phyloP scores from a whole-genome alignment of 768 basidiomycete species.

The Phanerochaete sordida region DNA sequence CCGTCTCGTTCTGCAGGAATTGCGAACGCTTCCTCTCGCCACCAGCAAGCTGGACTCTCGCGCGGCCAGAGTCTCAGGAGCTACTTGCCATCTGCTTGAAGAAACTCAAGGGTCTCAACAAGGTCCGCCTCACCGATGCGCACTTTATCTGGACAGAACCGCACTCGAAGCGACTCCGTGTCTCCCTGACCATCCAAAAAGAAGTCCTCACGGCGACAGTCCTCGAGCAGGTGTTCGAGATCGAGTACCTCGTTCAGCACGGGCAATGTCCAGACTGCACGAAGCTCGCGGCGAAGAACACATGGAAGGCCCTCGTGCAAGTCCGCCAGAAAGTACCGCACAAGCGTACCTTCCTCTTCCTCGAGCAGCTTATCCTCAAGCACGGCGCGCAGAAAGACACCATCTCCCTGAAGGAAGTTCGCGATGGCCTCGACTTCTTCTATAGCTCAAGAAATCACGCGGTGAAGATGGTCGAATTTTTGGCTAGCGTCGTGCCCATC shows the following conservation, averaged over 20 bases:
- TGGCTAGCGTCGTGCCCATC: slow-evolving; percentile 82
- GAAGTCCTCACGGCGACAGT: slow-evolving; percentile 95
- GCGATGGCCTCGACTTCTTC: slow-evolving; percentile 96
- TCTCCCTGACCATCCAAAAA: slow-evolving; percentile 97
- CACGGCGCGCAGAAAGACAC: slow-evolving; percentile 97
- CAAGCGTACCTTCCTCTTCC: slow-evolving; percentile 95
- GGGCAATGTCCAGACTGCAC: slow-evolving; percentile 96
- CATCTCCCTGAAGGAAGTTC: slow-evolving; percentile 86
- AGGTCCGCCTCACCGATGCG: slow-evolving; percentile 96
- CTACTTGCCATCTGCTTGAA: slow-evolving; percentile 91
- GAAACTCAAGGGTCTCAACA: slow-evolving; percentile 90
- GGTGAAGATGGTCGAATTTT: slow-evolving; percentile 95
- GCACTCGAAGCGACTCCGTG: slow-evolving; percentile 87
- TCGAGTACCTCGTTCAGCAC: slow-evolving; percentile 92
- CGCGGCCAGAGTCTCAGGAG: slow-evolving; percentile 88
- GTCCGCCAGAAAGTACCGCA: slow-evolving; percentile 99
- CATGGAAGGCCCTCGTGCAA: slow-evolving; percentile 97
- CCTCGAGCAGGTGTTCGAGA: slow-evolving; percentile 95
- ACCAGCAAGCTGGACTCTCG: slow-evolving; percentile 81
- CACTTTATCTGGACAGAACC: slow-evolving; percentile 99
- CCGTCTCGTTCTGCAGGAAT: slow-evolving; percentile 90
- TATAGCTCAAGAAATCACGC: slow-evolving; percentile 89
- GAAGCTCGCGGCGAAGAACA: slow-evolving; percentile 95
- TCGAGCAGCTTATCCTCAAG: slow-evolving; percentile 96
- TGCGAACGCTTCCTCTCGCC: slow-evolving; percentile 96